phyloP scores from a whole-genome alignment of 805 yeast species.

The Myxozyma udenii region DNA sequence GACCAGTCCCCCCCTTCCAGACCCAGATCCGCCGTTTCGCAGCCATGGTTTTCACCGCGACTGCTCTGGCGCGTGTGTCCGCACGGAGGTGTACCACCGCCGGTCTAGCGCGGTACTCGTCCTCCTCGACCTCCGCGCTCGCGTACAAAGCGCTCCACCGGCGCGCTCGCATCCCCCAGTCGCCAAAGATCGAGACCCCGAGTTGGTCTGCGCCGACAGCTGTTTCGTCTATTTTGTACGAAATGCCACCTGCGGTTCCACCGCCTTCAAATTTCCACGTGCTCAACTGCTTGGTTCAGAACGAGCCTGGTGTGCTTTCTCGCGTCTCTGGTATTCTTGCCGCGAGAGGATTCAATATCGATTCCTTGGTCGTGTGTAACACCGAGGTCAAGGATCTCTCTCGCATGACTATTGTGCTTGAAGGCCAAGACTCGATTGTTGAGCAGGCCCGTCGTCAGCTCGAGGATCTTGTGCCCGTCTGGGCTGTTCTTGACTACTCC shows the following conservation, averaged over 20 bases:
- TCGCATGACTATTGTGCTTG: constrained; percentile 92
- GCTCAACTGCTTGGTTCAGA: constrained; percentile 93
- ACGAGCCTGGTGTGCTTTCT: constrained; percentile 96
- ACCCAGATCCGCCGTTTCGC: too few relatives aligned
- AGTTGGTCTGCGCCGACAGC: constrained; percentile 96
- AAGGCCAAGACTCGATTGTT: constrained; percentile 92
- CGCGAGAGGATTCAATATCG: constrained; percentile 97
- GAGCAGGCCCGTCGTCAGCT: constrained; percentile 98
- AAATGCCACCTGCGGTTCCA: constrained; percentile 62
- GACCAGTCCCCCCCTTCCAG: too few relatives aligned
- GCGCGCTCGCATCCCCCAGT: constrained; percentile 79
- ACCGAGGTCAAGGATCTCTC: constrained; percentile 94
- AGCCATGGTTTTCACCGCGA: background rate
- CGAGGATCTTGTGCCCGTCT: constrained; percentile 96
- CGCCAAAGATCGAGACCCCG: constrained; percentile 91
- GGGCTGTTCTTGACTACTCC: constrained; percentile 94
- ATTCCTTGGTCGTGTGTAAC: constrained; percentile 92
- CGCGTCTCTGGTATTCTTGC: constrained; percentile 93
- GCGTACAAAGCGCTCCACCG: constrained; percentile 91
- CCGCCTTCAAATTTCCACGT: constrained; percentile 81
- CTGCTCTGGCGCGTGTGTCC: background rate
- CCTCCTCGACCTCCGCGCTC: constrained; percentile 78
- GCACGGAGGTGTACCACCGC: background rate
- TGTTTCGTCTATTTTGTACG: constrained; percentile 90
- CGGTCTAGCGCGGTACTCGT: background rate